Evolutionary conservation across 345 rosid species (phyloP).

Genomic region (Camelina hispida): DNA sequence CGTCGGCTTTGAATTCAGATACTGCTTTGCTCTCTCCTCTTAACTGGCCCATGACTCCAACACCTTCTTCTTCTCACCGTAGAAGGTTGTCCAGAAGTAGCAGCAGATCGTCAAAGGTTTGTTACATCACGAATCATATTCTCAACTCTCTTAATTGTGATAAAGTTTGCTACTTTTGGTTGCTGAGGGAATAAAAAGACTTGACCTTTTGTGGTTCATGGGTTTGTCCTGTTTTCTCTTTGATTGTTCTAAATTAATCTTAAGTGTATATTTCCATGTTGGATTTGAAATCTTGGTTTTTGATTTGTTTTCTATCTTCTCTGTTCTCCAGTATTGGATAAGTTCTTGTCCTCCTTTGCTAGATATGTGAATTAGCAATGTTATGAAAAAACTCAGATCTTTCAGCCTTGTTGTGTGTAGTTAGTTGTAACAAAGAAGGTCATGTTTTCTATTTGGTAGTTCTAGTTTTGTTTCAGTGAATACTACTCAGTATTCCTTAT

Average conservation of each 20-base stretch:
- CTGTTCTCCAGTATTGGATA: not conserved
- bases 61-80: constrained; percentile 61
- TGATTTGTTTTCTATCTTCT: not conserved
- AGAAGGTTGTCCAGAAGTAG: constrained; percentile 58
- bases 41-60: constrained; percentile 13
- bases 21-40: constrained; percentile 70
- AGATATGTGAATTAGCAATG: not conserved
- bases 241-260: not conserved
- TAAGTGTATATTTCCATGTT: not conserved
- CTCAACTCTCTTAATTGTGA: not conserved
- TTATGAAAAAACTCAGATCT: not conserved
- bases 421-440: constrained; percentile 11
- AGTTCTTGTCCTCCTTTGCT: not conserved
- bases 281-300: not conserved
- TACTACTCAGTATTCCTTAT: not conserved
- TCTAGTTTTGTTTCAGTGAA: not conserved
- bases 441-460: not conserved
- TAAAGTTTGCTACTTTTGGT: not conserved
- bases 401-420: not conserved
- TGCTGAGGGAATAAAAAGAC: not conserved
- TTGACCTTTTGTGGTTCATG: not conserved
- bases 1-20: constrained; percentile 47
- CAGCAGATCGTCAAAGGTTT: constrained; percentile 83
- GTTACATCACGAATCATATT: not conserved
- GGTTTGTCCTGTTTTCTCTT: not conserved